Evolutionary conservation across 2,329 filamentous ascomycete species (phyloP), one percentile per base, ranked within the genome.

Genomic region (Cladophialophora immunda): DNA sequence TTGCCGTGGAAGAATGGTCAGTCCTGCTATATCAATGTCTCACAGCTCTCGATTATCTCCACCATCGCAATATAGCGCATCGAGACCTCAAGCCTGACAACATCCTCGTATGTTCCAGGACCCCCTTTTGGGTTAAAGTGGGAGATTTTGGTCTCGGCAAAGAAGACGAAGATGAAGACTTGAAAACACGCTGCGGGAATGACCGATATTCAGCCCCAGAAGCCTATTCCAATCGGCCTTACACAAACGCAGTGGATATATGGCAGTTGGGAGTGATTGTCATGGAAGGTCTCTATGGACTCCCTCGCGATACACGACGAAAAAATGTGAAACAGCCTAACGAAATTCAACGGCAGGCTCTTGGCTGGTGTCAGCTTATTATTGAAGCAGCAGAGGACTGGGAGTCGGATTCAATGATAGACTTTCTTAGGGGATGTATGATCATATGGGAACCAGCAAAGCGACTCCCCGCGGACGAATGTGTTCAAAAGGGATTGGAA

Each of bases 1-100:
- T n/a, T n/a, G n/a, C n/a, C n/a, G n/a, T n/a, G n/a, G n/a, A n/a
- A n/a, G n/a, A n/a, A n/a, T n/a, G n/a, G n/a, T n/a, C n/a, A n/a
- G n/a, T n/a, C 59, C 41, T 64, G 25, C 53, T 58, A 15, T 34
- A 53, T 4, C 64, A 67, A 53, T 86, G 97, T 36, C 81, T 97
- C 47, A 86, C 89, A 71, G 94, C 93, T 2, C 82, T 99, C 60
- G 88, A 87, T 30, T 97, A 98, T 76, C 83, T 98, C 8, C 95
- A 98, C 77, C n/a, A 22, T 52, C 52, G 53, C 73, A 92, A 90
- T 74, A 97, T 99, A 73, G 97, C 94, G 0, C 95, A 99, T 79
- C 91, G 95, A 22, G 95, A 99, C 78, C 93, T 99, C 75, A 98
- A 99, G 76, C 95, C 95, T 0, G 95, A 98, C 81, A 99, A 99